Conservation (phyloP, 768 basidiomycete species). For the Saitozyma sp. region DNA sequence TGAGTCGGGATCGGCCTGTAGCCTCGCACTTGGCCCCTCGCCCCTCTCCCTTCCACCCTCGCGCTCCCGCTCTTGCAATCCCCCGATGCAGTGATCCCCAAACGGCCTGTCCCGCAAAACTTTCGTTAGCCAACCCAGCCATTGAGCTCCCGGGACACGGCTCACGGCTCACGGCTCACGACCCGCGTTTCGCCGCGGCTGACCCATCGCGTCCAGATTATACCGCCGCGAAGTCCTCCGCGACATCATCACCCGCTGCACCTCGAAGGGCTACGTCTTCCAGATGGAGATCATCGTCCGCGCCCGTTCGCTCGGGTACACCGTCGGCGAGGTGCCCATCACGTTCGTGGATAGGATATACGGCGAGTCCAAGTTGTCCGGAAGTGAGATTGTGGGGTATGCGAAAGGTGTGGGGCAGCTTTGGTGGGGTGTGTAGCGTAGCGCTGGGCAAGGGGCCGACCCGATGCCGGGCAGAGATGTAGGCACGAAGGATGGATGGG, state of each 20-base stretch:
- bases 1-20: constrained; percentile 50
- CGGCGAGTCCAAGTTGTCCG: constrained; percentile 88
- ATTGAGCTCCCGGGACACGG: not conserved
- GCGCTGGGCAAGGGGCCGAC: not conserved
- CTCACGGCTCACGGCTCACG: too few species aligned
- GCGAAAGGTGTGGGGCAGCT: constrained; percentile 79
- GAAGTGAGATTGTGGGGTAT: constrained; percentile 83
- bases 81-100: not conserved
- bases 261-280: constrained; percentile 90
- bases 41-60: too few species aligned
- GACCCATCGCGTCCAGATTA: constrained; percentile 56
- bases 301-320: constrained; percentile 77
- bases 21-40: not conserved
- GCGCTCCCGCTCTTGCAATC: not conserved
- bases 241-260: constrained; percentile 78
- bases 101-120: not conserved
- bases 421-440: constrained; percentile 69
- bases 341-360: constrained; percentile 93
- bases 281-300: constrained; percentile 99
- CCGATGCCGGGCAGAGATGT: too few species aligned
- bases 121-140: not conserved
- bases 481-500: too few species aligned
- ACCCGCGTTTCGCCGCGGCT: not conserved
- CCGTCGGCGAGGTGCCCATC: constrained; percentile 86
- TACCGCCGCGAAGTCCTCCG: constrained; percentile 74